phyloP scores from a whole-genome alignment of 2,329 filamentous ascomycete species.

The Hypoxylon rubiginosum region DNA sequence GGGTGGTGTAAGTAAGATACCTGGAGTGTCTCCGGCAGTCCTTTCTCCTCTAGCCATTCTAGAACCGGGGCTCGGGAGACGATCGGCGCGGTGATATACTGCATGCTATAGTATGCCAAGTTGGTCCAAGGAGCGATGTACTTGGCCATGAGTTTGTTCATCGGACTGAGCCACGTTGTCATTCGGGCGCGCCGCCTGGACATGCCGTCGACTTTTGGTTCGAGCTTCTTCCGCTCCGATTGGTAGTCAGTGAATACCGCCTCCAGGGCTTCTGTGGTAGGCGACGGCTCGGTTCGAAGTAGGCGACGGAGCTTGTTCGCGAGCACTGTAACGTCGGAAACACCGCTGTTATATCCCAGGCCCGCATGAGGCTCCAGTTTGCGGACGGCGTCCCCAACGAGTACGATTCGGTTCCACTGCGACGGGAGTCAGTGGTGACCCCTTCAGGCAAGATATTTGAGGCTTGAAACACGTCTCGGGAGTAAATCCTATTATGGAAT shows the following conservation, averaged over 20 bases:
- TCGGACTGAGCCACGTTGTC: constrained; percentile 36
- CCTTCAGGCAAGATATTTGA: no score
- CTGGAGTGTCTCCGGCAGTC: constrained; percentile 22
- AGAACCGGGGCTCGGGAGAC: constrained; percentile 41
- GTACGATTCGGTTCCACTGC: constrained; percentile 50
- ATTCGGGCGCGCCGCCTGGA: constrained; percentile 37
- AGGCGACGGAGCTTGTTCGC: constrained; percentile 46
- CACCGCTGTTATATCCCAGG: constrained; percentile 52
- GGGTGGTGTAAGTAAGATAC: constrained; percentile 44
- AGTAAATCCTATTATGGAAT: no score
- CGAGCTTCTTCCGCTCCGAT: constrained; percentile 40
- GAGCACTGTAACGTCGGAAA: constrained; percentile 48
- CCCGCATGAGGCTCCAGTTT: constrained; percentile 54
- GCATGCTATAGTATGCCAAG: constrained; percentile 21
- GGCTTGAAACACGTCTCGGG: no score
- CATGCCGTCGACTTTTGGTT: constrained; percentile 38
- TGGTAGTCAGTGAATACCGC: constrained; percentile 44
- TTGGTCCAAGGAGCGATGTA: constrained; percentile 32
- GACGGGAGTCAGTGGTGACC: no score
- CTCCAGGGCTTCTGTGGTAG: constrained; percentile 39
- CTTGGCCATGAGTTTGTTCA: constrained; percentile 40
- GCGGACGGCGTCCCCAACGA: constrained; percentile 54
- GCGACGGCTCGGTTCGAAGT: constrained; percentile 26
- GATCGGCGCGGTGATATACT: constrained; percentile 31
- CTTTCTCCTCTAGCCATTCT: constrained; percentile 46